Evolutionary conservation across 2,329 filamentous ascomycete species (phyloP), one percentile per base, ranked within the genome.

Genomic region (Coniochaeta pulveracea): DNA sequence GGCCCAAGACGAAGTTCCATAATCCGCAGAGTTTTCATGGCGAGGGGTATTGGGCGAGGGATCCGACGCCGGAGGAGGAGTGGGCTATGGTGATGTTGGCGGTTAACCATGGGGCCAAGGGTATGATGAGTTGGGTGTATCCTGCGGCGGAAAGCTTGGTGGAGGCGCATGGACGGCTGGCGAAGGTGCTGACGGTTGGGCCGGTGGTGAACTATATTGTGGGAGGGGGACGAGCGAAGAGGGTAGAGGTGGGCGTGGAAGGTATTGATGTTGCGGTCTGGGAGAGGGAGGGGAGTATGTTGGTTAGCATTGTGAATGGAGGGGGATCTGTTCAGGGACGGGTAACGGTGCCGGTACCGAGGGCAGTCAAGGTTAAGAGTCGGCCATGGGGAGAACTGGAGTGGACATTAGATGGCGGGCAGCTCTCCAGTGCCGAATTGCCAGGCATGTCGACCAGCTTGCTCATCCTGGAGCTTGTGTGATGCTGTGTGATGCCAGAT

Each of bases 11-110:
- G 5, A 60, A 61, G 36, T 50, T 57, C 33, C 55, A 61, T 39
- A 62, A 60, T 32, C 62, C 63, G 25, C 64, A 69, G 50, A 56
- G 54, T 35, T 66, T 68, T 46, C 52, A 60, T 36, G 62, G 62
- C 27, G 58, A 67, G 44, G 55, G 51, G 12, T 67, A 66, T 47
- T 67, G 64, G 63, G 33, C 44, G n/a, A 51, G 63, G 9, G 57
- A 64, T 37, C 64, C 64, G 7, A 62, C 56, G 2, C 39, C 49
- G 3, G 54, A 47, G 9, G 64, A 69, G 48, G 52, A 52, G 18
- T 54, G 56, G 35, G 63, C 50, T 14, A 68, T 66, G 63, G 56
- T 54, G 34, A 44, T 56, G 15, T 46, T 67, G 10, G 60, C 57
- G 1, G 52, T 69, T 26, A 61, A 66, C 41, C 58, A 63, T 39